Evolutionary conservation across 1,284 basidiomycete genomes (phyloP), one percentile per base, ranked within the genome.

Genomic region (Ustilago crameri): DNA sequence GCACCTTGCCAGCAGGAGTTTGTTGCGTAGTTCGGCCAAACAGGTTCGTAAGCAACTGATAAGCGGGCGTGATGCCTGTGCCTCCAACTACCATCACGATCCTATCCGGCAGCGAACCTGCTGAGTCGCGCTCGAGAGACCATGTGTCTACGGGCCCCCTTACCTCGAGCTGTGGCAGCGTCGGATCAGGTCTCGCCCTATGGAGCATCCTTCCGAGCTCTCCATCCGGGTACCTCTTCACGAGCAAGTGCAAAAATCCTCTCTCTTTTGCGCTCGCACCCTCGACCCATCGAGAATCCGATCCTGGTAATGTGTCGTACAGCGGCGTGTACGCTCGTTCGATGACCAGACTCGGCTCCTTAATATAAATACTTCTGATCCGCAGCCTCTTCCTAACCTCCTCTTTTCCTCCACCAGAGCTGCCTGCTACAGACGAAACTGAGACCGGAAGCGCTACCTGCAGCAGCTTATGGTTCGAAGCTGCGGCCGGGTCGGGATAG

Each of bases 281-380:
- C 0, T n/a, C 5, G 7, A 59, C 18, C 3, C 55, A 57, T 5
- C 32, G 24, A 1, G 60, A 60, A n/a, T 42, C 30, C 18, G 61
- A 55, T 30, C 58, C 59, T 2, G 64, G 64, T 2, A 60, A 46
- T 4, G 61, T 67, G 22, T 70, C 65, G 44, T 74, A 72, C 12
- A 78, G 51, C 9, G 76, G 76, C 2, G 76, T 78, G 20, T 78
- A 78, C 7, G 74, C 69, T 17, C 76, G 57, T 32, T 78, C 73
- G 50, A 78, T 76, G 26, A 74, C 70, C 9, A 78, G 48, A 7
- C 58, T 58, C 7, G 76, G 74, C 30, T 76, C 71, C 37, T 75
- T 76, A 64, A 71, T 60, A 49, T 73, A 70, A 14, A 65, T 23
- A 41, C 67, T 76, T 18, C 60, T 38, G 14, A 71, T 67, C 9